A percentile compares a stretch with the other conserved stretches of the same genome.
Conservation (phyloP, 2,329 filamentous ascomycete genomes). For the Drechslera avenae region DNA sequence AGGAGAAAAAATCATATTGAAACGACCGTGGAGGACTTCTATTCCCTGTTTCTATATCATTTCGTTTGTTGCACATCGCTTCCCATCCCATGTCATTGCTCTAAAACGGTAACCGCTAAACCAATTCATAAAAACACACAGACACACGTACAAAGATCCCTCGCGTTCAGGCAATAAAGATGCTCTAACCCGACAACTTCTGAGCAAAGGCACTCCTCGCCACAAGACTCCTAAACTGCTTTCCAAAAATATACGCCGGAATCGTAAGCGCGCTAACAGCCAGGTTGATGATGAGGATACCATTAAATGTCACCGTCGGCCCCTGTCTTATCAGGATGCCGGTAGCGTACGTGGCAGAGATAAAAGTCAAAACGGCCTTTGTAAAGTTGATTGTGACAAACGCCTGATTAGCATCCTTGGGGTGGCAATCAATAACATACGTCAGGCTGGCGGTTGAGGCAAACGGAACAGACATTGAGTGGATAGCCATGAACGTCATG, state of each 20-base stretch:
- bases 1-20: too few relatives aligned
- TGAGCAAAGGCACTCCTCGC: slow-evolving; percentile 28
- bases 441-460: slow-evolving; percentile 47
- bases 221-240: slow-evolving; percentile 40
- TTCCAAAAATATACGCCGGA: slow-evolving; percentile 60
- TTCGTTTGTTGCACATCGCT: too few relatives aligned
- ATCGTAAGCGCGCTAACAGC: slow-evolving; percentile 74
- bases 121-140: too few relatives aligned
- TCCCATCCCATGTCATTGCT: too few relatives aligned
- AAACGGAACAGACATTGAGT: slow-evolving; percentile 47
- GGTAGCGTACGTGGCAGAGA: slow-evolving; percentile 79
- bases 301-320: slow-evolving; percentile 69
- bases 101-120: too few relatives aligned
- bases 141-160: neutral
- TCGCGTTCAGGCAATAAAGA: neutral
- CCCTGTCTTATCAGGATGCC: slow-evolving; percentile 66
- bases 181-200: slow-evolving; percentile 20
- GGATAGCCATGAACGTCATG: slow-evolving; percentile 46
- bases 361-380: slow-evolving; percentile 54
- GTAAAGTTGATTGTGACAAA: slow-evolving; percentile 52
- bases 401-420: slow-evolving; percentile 48
- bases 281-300: slow-evolving; percentile 75
- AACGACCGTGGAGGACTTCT: too few relatives aligned
- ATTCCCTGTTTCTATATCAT: too few relatives aligned
- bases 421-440: slow-evolving; percentile 52